Evolutionary conservation across 306 rosid genomes (phyloP).

Genomic region (Potentilla sterilis): DNA sequence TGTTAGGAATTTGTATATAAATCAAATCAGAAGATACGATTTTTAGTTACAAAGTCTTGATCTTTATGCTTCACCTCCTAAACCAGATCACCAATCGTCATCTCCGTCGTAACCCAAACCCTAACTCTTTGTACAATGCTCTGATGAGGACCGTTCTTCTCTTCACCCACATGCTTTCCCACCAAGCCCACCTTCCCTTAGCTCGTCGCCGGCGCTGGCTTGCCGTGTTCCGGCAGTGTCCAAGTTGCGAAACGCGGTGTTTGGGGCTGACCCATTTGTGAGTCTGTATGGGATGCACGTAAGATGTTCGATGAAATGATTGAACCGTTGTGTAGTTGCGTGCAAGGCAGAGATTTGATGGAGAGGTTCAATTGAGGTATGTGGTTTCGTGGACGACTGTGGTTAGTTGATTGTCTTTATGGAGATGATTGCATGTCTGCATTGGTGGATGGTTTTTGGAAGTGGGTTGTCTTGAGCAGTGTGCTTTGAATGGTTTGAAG

Average conservation of each 20-base stretch:
- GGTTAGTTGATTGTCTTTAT: no score
- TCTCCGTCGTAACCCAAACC: constrained; percentile 31
- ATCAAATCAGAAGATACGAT: neutral
- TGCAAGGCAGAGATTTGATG: constrained; percentile 52
- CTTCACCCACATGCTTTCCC: constrained; percentile 67
- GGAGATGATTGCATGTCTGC: no score
- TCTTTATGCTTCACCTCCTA: constrained; percentile 53
- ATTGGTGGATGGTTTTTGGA: no score
- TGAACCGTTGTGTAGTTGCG: constrained; percentile 40
- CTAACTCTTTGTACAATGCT: constrained; percentile 48
- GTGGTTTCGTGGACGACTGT: no score
- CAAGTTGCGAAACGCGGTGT: constrained; percentile 55
- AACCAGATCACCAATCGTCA: constrained; percentile 39
- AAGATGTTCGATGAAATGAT: constrained; percentile 73
- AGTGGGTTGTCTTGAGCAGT: constrained; percentile 31
- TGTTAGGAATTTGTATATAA: no score
- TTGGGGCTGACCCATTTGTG: constrained; percentile 45
- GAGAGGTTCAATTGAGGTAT: no score
- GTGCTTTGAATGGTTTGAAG: constrained; percentile 38
- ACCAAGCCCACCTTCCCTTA: constrained; percentile 57
- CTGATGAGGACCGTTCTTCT: constrained; percentile 50
- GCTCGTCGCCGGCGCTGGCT: constrained; percentile 22
- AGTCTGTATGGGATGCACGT: constrained; percentile 40
- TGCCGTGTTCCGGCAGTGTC: constrained; percentile 11
- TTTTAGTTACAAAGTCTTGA: neutral